Evolutionary conservation across 306 rosid species (phyloP), one percentile per base, ranked within the genome.

Genomic region (Glycine tomentella): DNA sequence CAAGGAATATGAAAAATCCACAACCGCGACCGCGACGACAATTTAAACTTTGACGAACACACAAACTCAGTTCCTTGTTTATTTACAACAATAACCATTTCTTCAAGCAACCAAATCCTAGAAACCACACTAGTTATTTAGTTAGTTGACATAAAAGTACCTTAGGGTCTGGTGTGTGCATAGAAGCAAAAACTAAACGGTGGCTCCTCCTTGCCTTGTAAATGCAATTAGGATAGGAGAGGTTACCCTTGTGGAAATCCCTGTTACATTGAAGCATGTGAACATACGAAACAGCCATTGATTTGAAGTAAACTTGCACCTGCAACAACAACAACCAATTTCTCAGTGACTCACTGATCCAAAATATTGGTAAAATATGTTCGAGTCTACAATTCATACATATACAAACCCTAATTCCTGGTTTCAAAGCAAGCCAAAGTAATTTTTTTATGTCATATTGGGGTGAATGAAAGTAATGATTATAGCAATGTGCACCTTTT

Each of bases 141-240:
- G 31, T 20, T 34, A 58, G 13, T n/a, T 40, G 13, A 58, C 46
- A 59, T 0, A 15, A 11, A 45, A 40, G 40, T 75, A 87, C 90
- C 90, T 84, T 84, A 25, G 84, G 83, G 78, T 87, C 72, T 55
- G 84, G 36, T 16, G 82, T 79, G 62, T 81, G 82, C 67, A 84
- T 17, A 11, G 86, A 84, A 75, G 90, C 82, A 78, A 74, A 78
- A 33, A 77, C 51, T 42, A 84, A 2, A 15, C 5, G 7, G 46
- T 25, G 42, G 65, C 59, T 58, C 62, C 84, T 63, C 36, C 84
- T 80, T 8, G 62, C 61, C 48, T 76, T 74, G 49, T 56, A 44
- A 66, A 72, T 49, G 53, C 68, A 0, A 55, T 42, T 67, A 53
- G 61, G 15, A 42, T 44, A 64, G 3, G 70, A 69, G 56, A 87